Percentiles rank a stretch among this genome's conserved stretches.
phyloP scores from a whole-genome alignment of 2,329 filamentous ascomycete genomes.

The Westerdykella sp. region DNA sequence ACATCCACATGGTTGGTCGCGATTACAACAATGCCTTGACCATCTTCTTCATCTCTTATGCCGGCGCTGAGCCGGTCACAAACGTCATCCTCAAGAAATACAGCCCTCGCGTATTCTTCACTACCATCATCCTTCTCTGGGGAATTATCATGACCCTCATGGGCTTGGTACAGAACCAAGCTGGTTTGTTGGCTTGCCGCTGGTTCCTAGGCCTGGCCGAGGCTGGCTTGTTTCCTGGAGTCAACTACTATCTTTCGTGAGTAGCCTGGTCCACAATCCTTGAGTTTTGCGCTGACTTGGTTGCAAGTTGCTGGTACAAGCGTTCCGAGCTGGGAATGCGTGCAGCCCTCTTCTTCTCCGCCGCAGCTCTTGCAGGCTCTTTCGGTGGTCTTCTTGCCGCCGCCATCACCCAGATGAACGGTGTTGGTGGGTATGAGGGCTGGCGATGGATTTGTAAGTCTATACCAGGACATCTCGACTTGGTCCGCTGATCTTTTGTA shows the following conservation, averaged over 20 bases:
- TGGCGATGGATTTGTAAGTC: constrained; percentile 37
- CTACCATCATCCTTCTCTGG: constrained; percentile 45
- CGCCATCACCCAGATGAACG: constrained; percentile 56
- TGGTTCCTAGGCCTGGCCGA: constrained; percentile 36
- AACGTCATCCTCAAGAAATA: constrained; percentile 58
- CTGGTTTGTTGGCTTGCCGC: constrained; percentile 31
- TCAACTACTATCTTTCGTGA: constrained; percentile 53
- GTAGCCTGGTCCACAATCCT: constrained; percentile 39
- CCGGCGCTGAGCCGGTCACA: constrained; percentile 48
- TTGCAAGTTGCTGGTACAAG: constrained; percentile 46
- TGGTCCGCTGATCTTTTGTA: constrained; percentile 11
- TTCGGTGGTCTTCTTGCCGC: constrained; percentile 56
- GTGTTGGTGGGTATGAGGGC: constrained; percentile 42
- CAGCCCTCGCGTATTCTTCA: constrained; percentile 43
- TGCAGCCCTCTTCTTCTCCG: constrained; percentile 55
- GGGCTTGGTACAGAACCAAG: constrained; percentile 40
- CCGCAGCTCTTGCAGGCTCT: constrained; percentile 52
- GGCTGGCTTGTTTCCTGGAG: constrained; percentile 35
- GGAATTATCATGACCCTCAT: constrained; percentile 47
- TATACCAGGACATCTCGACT: background rate
- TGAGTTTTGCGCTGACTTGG: constrained; percentile 5
- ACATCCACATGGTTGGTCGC: constrained; percentile 43
- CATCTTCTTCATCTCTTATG: constrained; percentile 55
- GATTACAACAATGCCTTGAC: constrained; percentile 61
- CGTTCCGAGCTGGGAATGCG: constrained; percentile 49